These are phyloP conservation scores for Hemisphaericaspora subhashii DNA, from an alignment of 1,139 yeast genomes.

Conservation along the genomic window DNA sequence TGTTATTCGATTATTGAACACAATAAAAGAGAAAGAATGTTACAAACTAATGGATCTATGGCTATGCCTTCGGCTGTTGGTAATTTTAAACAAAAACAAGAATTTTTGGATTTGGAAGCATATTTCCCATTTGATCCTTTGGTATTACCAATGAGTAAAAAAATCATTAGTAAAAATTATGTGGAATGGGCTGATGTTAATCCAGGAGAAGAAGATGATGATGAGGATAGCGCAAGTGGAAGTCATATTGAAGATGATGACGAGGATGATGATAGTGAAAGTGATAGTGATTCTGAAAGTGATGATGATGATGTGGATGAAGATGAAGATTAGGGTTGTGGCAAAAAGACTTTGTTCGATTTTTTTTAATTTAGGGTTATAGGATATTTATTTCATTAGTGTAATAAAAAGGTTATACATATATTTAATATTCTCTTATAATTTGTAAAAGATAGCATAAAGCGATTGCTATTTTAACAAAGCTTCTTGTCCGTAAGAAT, in stretches of 20 bases:
- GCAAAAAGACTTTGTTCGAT: neutral
- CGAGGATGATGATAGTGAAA: conserved; percentile 19
- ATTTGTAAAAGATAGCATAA: neutral
- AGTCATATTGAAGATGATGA: conserved; percentile 17
- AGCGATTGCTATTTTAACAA: no score
- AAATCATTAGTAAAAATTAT: conserved; percentile 52
- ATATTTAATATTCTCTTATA: neutral
- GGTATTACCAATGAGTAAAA: conserved; percentile 62
- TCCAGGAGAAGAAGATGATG: conserved; percentile 53
- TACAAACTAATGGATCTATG: conserved; percentile 31
- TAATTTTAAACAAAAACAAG: conserved; percentile 60
- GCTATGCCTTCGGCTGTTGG: conserved; percentile 33
- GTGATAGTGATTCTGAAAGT: conserved; percentile 5
- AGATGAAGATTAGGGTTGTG: conserved; percentile 1
- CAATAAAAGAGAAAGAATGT: conserved; percentile 68
- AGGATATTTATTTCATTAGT: conserved; percentile 5
- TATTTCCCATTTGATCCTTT: conserved; percentile 96
- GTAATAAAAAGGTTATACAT: conserved; percentile 1
- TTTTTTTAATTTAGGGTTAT: neutral
- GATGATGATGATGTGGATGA: conserved; percentile 8
- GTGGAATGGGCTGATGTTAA: conserved; percentile 74
- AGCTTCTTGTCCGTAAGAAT: no score
- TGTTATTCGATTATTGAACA: conserved; percentile 92
- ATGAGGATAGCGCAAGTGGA: conserved; percentile 52
- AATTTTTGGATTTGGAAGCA: conserved; percentile 83